Evolutionary conservation across 345 rosid genomes (phyloP).

Genomic region (Geranium rotundifolium): DNA sequence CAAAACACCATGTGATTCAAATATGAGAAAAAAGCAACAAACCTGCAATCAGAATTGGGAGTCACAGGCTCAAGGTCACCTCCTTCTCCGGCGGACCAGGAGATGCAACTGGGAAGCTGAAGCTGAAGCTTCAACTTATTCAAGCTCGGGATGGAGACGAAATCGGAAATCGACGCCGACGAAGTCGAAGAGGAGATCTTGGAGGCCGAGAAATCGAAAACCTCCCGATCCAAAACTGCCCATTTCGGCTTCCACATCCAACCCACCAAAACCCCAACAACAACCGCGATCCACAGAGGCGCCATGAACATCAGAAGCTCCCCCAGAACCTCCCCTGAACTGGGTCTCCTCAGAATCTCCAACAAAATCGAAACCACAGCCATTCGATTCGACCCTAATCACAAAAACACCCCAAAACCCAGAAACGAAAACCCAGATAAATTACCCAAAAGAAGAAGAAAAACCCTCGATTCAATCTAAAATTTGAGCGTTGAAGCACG

Average conservation of each 20-base stretch:
- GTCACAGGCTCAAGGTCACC: slow-evolving; percentile 17
- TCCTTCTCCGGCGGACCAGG: slow-evolving; percentile 25
- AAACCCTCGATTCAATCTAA: slow-evolving; percentile 28
- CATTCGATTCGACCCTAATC: slow-evolving; percentile 22
- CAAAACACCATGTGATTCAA: background rate
- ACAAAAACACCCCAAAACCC: slow-evolving; percentile 9
- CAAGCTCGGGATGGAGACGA: slow-evolving; percentile 22
- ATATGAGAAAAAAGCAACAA: background rate
- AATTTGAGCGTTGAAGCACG: slow-evolving; percentile 15
- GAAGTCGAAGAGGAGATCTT: slow-evolving; percentile 8
- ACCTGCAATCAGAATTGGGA: slow-evolving; percentile 37
- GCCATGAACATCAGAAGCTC: slow-evolving; percentile 40
- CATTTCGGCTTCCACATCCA: slow-evolving; percentile 93
- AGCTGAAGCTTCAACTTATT: slow-evolving; percentile 31
- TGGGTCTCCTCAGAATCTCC: slow-evolving; percentile 37
- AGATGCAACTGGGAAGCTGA: slow-evolving; percentile 7
- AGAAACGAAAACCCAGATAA: background rate
- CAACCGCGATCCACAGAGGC: slow-evolving; percentile 69
- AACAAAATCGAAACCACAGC: slow-evolving; percentile 31
- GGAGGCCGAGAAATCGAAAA: slow-evolving; percentile 14
- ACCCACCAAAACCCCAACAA: slow-evolving; percentile 75
- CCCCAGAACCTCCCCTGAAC: slow-evolving; percentile 23
- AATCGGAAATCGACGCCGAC: slow-evolving; percentile 5
- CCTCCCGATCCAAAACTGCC: slow-evolving; percentile 42
- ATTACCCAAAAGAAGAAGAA: slow-evolving; percentile 8